Conservation (phyloP, 2,329 filamentous ascomycete genomes). For the Calonectria pteridis region DNA sequence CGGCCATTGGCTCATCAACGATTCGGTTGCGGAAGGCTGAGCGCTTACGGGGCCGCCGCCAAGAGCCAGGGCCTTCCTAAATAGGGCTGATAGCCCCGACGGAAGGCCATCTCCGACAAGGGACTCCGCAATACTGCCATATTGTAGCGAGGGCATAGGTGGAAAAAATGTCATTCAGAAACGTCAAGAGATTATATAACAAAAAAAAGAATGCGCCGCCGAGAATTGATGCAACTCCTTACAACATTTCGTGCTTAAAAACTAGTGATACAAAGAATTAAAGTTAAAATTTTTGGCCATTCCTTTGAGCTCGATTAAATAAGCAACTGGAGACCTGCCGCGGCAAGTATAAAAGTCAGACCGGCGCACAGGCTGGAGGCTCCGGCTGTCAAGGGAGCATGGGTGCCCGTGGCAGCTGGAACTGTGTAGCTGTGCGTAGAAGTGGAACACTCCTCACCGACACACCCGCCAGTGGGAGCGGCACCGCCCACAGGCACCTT, state of each 20-base stretch:
- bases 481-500: constrained; percentile 19
- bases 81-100: constrained; percentile 8
- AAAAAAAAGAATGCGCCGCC: background rate
- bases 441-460: constrained; percentile 38
- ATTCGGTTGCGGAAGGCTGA: background rate
- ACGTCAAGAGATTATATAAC: background rate
- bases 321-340: constrained; percentile 45
- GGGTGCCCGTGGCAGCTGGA: constrained; percentile 36
- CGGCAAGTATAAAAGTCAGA: constrained; percentile 42
- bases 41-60: background rate
- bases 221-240: background rate
- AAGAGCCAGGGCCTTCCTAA: background rate
- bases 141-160: background rate
- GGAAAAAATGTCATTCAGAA: background rate
- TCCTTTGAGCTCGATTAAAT: background rate
- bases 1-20: background rate
- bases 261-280: background rate
- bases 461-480: constrained; percentile 38
- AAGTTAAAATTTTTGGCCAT: background rate
- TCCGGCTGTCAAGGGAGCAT: constrained; percentile 59
- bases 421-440: constrained; percentile 19
- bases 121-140: background rate
- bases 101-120: background rate
- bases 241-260: background rate
- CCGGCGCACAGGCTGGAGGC: constrained; percentile 51